Evolutionary conservation across 805 yeast genomes (phyloP), one percentile per base, ranked within the genome.

Genomic region (Ogataea pini): DNA sequence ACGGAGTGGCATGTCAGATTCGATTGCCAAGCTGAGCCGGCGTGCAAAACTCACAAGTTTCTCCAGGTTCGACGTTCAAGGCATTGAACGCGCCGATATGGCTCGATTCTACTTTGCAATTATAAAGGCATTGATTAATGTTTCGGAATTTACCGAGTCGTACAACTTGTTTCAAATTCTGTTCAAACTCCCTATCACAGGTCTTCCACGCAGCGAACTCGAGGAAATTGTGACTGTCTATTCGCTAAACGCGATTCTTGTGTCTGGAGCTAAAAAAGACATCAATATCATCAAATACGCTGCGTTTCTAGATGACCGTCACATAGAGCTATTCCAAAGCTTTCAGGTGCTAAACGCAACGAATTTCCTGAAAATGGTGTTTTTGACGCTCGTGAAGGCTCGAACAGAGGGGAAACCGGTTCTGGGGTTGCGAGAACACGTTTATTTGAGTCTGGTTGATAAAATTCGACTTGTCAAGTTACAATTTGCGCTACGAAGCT

Each of bases 121-220:
- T 6, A 52, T 55, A 13, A 51, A 47, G 19, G 48, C 66, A 1
- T 44, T 60, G n/a, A 51, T 57, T 24, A 49, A 56, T 36, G 18
- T 43, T 13, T 37, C 44, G 6, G n/a, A 44, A 3, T 59, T 54
- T 36, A 12, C n/a, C 13, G 50, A 50, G n/a, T 59, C 67, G 1
- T 52, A 58, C 43, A 34, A 46, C 3, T 17, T 54, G 5, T 57
- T 55, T 32, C 59, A 51, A 34, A 49, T 55, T 3, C 45, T 61
- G 22, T 54, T 61, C 45, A 47, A 46, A 13, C 29, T 59, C 10
- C 58, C 59, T 1, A 29, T 51, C 4, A 29, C 42, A 6, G 12
- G 22, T 7, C 12, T 42, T 1, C 43, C 41, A 6, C 34, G 39
- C 12, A 16, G 22, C 1, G n/a, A 36, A 7, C 22, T 57, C 8